Percentiles rank a stretch among this genome's conserved stretches.
These are phyloP conservation scores for Kazachstania sp. DNA, from an alignment of 1,139 yeast species.

Conservation along the genomic window DNA sequence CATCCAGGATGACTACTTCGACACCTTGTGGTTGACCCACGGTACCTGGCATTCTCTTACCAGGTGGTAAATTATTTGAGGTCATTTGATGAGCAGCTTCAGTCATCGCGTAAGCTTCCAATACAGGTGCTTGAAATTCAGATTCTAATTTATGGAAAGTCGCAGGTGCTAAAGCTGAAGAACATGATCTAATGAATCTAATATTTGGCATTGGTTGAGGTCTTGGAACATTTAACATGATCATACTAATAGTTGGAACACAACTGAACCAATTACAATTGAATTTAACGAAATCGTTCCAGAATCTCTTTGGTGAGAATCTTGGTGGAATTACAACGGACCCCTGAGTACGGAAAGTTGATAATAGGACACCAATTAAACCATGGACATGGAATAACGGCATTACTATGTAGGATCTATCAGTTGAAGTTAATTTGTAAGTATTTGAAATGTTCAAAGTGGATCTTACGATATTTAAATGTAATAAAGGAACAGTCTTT, in stretches of 20 bases:
- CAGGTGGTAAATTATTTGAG: slow-evolving; percentile 57
- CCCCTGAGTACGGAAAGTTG: slow-evolving; percentile 55
- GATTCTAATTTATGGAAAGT: slow-evolving; percentile 48
- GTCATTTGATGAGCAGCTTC: slow-evolving; percentile 70
- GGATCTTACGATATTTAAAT: slow-evolving; percentile 50
- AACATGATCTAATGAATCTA: slow-evolving; percentile 60
- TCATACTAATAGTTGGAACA: slow-evolving; percentile 64
- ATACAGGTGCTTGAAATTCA: slow-evolving; percentile 52
- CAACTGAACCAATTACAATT: slow-evolving; percentile 63
- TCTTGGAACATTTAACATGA: slow-evolving; percentile 42
- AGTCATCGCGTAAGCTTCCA: slow-evolving; percentile 74
- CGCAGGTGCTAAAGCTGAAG: slow-evolving; percentile 57
- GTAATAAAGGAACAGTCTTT: slow-evolving; percentile 61
- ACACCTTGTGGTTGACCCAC: slow-evolving; percentile 67
- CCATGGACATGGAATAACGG: slow-evolving; percentile 72
- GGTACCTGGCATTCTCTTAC: slow-evolving; percentile 55
- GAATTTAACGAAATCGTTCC: slow-evolving; percentile 44
- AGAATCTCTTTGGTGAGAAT: slow-evolving; percentile 52
- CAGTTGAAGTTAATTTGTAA: slow-evolving; percentile 41
- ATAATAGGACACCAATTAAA: slow-evolving; percentile 50
- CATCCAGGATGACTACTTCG: slow-evolving; percentile 48
- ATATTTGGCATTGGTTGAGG: slow-evolving; percentile 46
- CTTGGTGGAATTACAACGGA: slow-evolving; percentile 47
- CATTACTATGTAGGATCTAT: slow-evolving; percentile 56
- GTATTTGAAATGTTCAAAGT: slow-evolving; percentile 49